phyloP scores from a whole-genome alignment of 1,284 basidiomycete species.

The Serendipita sp. region DNA sequence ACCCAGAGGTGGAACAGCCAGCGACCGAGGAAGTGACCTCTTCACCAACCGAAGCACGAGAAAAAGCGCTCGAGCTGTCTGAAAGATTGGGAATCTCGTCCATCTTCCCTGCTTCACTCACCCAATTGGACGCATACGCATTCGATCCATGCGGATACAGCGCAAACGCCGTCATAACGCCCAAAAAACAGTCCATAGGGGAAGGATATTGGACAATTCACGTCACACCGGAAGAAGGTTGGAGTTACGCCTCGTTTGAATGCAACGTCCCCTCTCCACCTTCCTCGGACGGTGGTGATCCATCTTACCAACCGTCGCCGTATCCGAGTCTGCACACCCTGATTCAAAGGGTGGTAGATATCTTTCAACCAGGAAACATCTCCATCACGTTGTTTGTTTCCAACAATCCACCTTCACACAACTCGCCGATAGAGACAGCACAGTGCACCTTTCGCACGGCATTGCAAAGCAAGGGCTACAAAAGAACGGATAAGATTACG shows the following conservation, averaged over 20 bases:
- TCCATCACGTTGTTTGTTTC: constrained; percentile 89
- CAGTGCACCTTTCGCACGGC: constrained; percentile 15
- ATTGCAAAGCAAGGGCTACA: constrained; percentile 29
- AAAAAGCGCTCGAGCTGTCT: constrained; percentile 56
- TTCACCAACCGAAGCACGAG: constrained; percentile 32
- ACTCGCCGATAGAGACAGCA: constrained; percentile 14
- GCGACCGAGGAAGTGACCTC: constrained; percentile 13
- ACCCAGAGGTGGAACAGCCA: constrained; percentile 19
- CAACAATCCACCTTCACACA: neutral
- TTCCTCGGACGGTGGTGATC: constrained; percentile 19
- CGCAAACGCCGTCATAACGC: constrained; percentile 71
- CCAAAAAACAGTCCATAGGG: constrained; percentile 21
- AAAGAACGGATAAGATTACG: constrained; percentile 88
- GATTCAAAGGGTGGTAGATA: constrained; percentile 75
- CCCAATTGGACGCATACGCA: constrained; percentile 82
- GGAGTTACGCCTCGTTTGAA: constrained; percentile 97
- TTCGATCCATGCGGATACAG: constrained; percentile 97
- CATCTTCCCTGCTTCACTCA: constrained; percentile 67
- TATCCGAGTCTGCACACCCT: constrained; percentile 67
- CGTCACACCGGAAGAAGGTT: constrained; percentile 93
- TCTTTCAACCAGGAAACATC: constrained; percentile 84
- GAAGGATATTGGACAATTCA: constrained; percentile 98
- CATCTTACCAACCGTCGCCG: constrained; percentile 24
- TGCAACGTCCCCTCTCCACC: constrained; percentile 79
- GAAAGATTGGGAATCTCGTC: constrained; percentile 65